A percentile compares a stretch with the other conserved stretches of the same genome.
Evolutionary conservation across 352 stramenopile species (phyloP).

Genomic region (Pythium guiyangense): DNA sequence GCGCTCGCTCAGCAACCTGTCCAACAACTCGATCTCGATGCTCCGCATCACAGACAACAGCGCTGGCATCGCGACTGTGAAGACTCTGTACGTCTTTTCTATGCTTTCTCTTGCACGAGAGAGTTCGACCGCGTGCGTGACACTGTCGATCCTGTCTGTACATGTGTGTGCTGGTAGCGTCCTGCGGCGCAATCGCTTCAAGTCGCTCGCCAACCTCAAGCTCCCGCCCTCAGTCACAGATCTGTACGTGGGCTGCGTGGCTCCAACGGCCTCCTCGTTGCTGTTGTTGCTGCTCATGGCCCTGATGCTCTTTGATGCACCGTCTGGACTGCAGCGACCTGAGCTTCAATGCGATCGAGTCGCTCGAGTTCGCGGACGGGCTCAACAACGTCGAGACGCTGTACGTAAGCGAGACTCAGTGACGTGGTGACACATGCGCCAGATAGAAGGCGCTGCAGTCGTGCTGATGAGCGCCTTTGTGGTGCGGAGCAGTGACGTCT

Average conservation of each 20-base stretch:
- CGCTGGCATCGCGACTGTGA: not conserved
- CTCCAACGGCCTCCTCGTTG: too few relatives aligned
- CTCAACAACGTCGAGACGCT: conserved; percentile 3
- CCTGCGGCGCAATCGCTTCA: conserved; percentile 6
- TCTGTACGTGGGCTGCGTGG: conserved; percentile 5
- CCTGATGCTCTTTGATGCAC: not conserved
- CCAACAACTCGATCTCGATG: conserved; percentile 14
- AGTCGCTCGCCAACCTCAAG: conserved; percentile 4
- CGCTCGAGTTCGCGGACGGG: conserved; percentile 6
- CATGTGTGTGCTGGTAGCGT: not conserved
- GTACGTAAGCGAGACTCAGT: not conserved
- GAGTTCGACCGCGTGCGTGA: not conserved
- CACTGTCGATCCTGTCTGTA: not conserved
- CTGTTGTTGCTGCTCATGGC: too few relatives aligned
- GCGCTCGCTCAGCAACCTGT: conserved; percentile 2
- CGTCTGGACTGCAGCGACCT: conserved; percentile 2
- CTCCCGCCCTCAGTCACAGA: conserved; percentile 6
- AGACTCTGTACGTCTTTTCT: conserved; percentile 1
- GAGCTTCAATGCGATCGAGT: conserved; percentile 8
- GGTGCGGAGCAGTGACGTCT: conserved; percentile 5
- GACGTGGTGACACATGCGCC: not conserved
- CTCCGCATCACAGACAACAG: conserved; percentile 1
- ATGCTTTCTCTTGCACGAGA: not conserved
- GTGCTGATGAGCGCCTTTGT: not conserved
- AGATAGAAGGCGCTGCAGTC: not conserved